These are phyloP conservation scores for Phytopythium helicoides DNA, from an alignment of 352 stramenopile species.

Conservation along the genomic window DNA sequence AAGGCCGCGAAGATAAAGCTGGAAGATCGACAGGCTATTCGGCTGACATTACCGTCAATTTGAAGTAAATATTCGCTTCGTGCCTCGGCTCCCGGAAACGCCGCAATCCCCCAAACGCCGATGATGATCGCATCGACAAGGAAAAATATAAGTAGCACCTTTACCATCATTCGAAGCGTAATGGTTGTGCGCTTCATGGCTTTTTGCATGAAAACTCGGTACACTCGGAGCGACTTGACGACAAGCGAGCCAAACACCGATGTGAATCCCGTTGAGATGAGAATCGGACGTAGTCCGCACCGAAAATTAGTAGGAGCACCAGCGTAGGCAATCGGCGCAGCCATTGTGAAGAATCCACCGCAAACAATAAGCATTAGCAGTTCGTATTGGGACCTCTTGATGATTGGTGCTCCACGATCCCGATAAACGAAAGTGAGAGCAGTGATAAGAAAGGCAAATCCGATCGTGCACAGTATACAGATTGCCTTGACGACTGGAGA, in stretches of 20 bases:
- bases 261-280: constrained; percentile 39
- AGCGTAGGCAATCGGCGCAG: constrained; percentile 25
- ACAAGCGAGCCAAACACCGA: constrained; percentile 44
- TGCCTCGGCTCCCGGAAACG: constrained; percentile 24
- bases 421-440: constrained; percentile 22
- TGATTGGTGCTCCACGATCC: constrained; percentile 31
- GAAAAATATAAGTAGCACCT: constrained; percentile 37
- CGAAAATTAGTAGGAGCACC: constrained; percentile 21
- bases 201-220: constrained; percentile 41
- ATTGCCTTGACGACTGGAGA: constrained; percentile 4
- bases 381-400: constrained; percentile 45
- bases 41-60: constrained; percentile 25
- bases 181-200: constrained; percentile 43
- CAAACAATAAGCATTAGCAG: constrained; percentile 38
- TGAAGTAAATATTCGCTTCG: constrained; percentile 13
- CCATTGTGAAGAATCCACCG: constrained; percentile 34
- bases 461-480: constrained; percentile 7
- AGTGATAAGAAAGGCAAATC: constrained; percentile 9
- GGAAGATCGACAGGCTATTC: constrained; percentile 29
- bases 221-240: too few relatives aligned
- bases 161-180: constrained; percentile 32
- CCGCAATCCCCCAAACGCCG: constrained; percentile 23
- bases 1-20: constrained; percentile 53
- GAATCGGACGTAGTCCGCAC: constrained; percentile 29
- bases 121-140: constrained; percentile 34